phyloP scores from a whole-genome alignment of 2,329 filamentous ascomycete genomes.

The Parascedosporium putredinis region DNA sequence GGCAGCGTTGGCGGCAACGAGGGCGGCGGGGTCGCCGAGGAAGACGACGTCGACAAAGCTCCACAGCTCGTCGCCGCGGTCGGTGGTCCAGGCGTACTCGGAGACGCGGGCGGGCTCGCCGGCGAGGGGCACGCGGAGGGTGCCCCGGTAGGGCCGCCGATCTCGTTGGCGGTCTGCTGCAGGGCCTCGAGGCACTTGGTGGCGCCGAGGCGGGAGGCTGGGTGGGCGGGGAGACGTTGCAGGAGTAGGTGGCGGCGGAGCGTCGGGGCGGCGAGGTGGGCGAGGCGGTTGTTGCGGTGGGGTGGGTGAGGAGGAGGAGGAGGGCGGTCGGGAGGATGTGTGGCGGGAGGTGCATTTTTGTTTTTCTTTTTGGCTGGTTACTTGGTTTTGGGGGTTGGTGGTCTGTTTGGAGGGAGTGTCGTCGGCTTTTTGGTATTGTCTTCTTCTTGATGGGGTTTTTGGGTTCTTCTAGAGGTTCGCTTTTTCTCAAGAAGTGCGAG shows the following conservation, averaged over 20 bases:
- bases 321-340: too few relatives aligned
- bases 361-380: neutral
- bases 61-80: neutral
- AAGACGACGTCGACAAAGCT: neutral
- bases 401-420: neutral
- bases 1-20: too few relatives aligned
- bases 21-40: neutral
- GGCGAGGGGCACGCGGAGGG: neutral
- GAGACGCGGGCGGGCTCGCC: neutral
- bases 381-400: neutral
- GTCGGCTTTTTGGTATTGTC: neutral
- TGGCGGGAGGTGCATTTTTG: neutral
- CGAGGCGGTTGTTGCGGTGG: neutral
- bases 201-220: constrained; percentile 3
- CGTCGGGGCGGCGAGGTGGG: neutral
- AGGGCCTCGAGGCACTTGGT: neutral
- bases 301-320: neutral
- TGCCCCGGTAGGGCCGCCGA: constrained; percentile 1
- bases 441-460: neutral
- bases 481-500: too few relatives aligned
- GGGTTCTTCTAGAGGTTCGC: too few relatives aligned
- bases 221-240: constrained; percentile 3
- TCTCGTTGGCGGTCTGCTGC: neutral
- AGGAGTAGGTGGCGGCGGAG: neutral
- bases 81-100: neutral